Conservation (phyloP, 768 basidiomycete genomes). For the Suillus sp. region DNA sequence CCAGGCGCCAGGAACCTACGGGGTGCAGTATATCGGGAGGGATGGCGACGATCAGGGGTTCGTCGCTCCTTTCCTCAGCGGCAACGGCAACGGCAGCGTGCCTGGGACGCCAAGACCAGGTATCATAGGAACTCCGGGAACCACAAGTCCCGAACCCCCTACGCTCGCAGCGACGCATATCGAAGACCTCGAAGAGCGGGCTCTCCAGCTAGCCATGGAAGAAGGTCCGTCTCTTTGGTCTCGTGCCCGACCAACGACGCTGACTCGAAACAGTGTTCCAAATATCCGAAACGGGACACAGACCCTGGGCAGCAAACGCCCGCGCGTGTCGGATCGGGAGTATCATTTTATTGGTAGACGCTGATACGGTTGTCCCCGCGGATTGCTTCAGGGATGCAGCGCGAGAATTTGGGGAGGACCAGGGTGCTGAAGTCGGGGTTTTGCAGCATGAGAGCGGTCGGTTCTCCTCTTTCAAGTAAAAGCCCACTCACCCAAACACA, state of each 20-base stretch:
- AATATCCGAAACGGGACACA: constrained; percentile 57
- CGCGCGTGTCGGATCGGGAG: constrained; percentile 75
- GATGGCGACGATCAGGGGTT: constrained; percentile 58
- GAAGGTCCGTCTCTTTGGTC: constrained; percentile 39
- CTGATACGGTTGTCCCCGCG: constrained; percentile 87
- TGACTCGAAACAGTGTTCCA: constrained; percentile 44
- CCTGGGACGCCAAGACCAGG: constrained; percentile 27
- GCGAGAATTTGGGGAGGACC: constrained; percentile 78
- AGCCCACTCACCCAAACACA: neutral
- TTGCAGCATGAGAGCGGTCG: constrained; percentile 87
- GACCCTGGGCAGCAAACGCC: constrained; percentile 77
- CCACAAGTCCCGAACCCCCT: constrained; percentile 9
- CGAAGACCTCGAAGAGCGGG: constrained; percentile 50
- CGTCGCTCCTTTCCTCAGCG: constrained; percentile 23
- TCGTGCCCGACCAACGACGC: neutral
- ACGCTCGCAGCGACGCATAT: constrained; percentile 23
- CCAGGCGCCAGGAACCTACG: constrained; percentile 48
- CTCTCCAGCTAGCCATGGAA: constrained; percentile 52
- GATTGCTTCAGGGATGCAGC: constrained; percentile 92
- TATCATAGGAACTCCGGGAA: constrained; percentile 1
- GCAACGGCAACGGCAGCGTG: constrained; percentile 7
- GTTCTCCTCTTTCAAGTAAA: constrained; percentile 16
- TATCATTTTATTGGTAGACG: constrained; percentile 81
- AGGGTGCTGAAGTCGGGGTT: constrained; percentile 64
- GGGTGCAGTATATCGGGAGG: constrained; percentile 66